Conservation (phyloP, 2,329 filamentous ascomycete genomes). For the Fusarium abutilonis region DNA sequence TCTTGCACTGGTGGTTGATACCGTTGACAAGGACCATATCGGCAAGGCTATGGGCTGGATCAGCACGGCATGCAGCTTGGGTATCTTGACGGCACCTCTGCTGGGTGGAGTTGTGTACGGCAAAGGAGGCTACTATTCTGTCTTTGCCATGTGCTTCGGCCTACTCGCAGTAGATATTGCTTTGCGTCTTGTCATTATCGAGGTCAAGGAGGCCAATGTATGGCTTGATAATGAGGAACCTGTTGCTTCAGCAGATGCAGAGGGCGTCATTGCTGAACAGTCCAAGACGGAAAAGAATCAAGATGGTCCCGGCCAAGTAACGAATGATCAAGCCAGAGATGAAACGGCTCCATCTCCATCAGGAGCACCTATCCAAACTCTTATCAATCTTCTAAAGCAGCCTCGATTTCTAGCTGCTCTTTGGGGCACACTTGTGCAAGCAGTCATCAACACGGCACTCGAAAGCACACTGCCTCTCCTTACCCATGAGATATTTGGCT, state of each 20-base stretch:
- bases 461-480: constrained; percentile 50
- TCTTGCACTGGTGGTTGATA: constrained; percentile 50
- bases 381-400: constrained; percentile 44
- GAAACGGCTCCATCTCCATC: constrained; percentile 3
- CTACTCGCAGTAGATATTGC: constrained; percentile 48
- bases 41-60: constrained; percentile 50
- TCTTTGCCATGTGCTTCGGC: constrained; percentile 52
- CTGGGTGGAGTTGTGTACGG: constrained; percentile 50
- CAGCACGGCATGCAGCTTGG: constrained; percentile 48
- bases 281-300: not conserved
- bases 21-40: constrained; percentile 46
- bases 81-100: constrained; percentile 47
- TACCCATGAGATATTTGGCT: constrained; percentile 45
- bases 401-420: constrained; percentile 49
- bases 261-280: not conserved
- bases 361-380: constrained; percentile 35
- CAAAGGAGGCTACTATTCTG: constrained; percentile 48
- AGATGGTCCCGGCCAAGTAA: not conserved
- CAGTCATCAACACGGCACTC: constrained; percentile 48
- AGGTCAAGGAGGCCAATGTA: constrained; percentile 47
- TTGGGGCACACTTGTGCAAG: constrained; percentile 50
- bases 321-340: constrained; percentile 7
- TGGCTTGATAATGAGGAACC: constrained; percentile 38
- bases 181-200: constrained; percentile 49
- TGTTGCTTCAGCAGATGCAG: not conserved